These are phyloP conservation scores for Trametes pubescens DNA, from an alignment of 1,284 basidiomycete genomes.

Conservation along the genomic window DNA sequence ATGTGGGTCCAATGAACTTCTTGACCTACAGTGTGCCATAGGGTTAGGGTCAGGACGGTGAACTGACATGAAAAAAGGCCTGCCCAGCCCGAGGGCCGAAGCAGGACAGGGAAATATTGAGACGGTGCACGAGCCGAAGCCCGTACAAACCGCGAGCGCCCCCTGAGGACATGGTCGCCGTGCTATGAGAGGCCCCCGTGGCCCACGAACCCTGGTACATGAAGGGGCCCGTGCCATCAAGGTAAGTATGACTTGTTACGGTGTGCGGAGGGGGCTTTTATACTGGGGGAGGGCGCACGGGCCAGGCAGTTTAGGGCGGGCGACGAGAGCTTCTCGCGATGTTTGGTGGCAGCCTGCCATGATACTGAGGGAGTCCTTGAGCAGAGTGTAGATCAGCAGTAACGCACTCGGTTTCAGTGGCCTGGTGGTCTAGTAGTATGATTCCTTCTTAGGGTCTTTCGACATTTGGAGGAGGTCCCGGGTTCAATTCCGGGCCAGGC, in stretches of 20 bases:
- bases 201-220: conserved; percentile 29
- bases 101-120: conserved; percentile 41
- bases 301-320: conserved; percentile 31
- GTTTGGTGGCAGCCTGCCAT: background rate
- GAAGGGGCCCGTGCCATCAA: conserved; percentile 34
- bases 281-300: conserved; percentile 31
- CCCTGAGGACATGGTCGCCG: conserved; percentile 46
- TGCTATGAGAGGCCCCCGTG: conserved; percentile 34
- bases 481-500: conserved; percentile 88
- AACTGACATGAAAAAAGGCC: conserved; percentile 34
- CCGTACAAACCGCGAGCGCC: conserved; percentile 42
- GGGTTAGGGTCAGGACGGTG: conserved; percentile 34
- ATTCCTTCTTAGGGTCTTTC: conserved; percentile 56
- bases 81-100: conserved; percentile 45
- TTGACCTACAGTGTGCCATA: background rate
- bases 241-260: conserved; percentile 36
- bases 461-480: conserved; percentile 78
- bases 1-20: too few relatives aligned
- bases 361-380: background rate
- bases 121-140: conserved; percentile 46
- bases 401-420: too few relatives aligned
- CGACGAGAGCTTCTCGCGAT: background rate
- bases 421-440: conserved; percentile 79
- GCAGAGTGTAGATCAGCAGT: background rate
- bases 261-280: conserved; percentile 21